Evolutionary conservation across 306 rosid species (phyloP), one percentile per base, ranked within the genome.

Genomic region (Casuarina glauca): DNA sequence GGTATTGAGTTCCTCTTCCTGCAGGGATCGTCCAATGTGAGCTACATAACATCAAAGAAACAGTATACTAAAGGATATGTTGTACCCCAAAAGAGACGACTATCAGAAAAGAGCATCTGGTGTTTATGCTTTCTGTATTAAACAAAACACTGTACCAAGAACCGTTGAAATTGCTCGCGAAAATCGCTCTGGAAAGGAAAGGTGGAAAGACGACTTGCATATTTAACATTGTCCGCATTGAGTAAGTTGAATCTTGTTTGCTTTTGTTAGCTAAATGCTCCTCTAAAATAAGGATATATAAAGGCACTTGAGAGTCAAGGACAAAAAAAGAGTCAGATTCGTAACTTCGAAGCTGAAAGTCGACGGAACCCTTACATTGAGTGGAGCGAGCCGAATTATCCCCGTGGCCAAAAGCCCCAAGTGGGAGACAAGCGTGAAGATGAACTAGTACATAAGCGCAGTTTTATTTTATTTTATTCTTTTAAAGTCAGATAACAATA

Each of bases 81-180:
- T 32, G 44, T 53, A 73, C 77, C 70, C 76, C 42, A 35, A 61
- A 57, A 77, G 42, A 72, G 50, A 52, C 45, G 42, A 50, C 13
- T 36, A 78, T 69, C 76, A 76, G 19, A 57, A 48, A 81, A 50
- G 17, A 55, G 80, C 77, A 82, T 54, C 69, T 76, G 71, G 85
- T 70, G 74, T 48, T 58, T 80, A 80, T 71, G 83, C 70, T 49
- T 55, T 53, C 12, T 32, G 50, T 42, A 81, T 44, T 69, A 54
- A 79, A 76, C 44, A 76, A 54, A 58, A 58, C 73, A 69, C 38
- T 3, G 62, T 73, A n/a, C 63, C 71, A 70, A 73, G 78, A 60
- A 54, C 79, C 80, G 57, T 36, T 17, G 53, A 80, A 74, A 12
- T 83, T 84, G 75, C 58, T 38, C 17, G 50, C 19, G 64, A 9